Conservation (phyloP, 768 basidiomycete species). For the Floccularia luteovirens region DNA sequence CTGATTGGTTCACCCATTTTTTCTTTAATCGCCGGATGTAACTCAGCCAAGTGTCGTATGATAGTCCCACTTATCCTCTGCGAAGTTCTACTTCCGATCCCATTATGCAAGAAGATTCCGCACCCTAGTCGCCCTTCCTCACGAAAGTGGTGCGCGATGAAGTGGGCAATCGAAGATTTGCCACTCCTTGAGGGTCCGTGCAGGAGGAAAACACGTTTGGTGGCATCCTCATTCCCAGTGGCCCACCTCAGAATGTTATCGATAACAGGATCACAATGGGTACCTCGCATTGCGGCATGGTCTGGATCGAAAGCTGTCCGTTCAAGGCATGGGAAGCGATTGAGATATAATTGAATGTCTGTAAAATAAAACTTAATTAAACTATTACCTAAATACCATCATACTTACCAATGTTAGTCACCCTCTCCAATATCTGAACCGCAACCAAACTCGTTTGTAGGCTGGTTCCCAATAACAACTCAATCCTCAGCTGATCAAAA, state of each 20-base stretch:
- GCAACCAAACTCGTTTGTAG: neutral
- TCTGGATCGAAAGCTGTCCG: slow-evolving; percentile 5
- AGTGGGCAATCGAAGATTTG: slow-evolving; percentile 22
- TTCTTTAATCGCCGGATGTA: slow-evolving; percentile 10
- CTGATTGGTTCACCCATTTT: slow-evolving; percentile 4
- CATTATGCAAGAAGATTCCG: slow-evolving; percentile 17
- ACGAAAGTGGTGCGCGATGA: slow-evolving; percentile 18
- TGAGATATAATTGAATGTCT: neutral
- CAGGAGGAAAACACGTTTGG: slow-evolving; percentile 15
- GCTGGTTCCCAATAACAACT: slow-evolving; percentile 2
- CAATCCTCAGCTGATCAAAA: slow-evolving; percentile 3
- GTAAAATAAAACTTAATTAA: neutral
- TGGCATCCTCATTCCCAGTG: slow-evolving; percentile 1
- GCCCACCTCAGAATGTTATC: slow-evolving; percentile 12
- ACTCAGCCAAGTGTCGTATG: slow-evolving; percentile 20
- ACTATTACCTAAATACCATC: neutral
- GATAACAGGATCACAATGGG: slow-evolving; percentile 6
- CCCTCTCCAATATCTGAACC: slow-evolving; percentile 5
- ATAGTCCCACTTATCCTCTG: slow-evolving; percentile 22
- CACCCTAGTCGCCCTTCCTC: slow-evolving; percentile 19
- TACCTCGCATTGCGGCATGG: slow-evolving; percentile 6
- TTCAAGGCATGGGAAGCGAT: slow-evolving; percentile 5
- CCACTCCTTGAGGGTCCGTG: slow-evolving; percentile 19
- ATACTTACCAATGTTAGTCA: slow-evolving; percentile 3
- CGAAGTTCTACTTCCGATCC: slow-evolving; percentile 10